Conservation (phyloP, 805 yeast genomes). For the Saturnispora sanitii region DNA sequence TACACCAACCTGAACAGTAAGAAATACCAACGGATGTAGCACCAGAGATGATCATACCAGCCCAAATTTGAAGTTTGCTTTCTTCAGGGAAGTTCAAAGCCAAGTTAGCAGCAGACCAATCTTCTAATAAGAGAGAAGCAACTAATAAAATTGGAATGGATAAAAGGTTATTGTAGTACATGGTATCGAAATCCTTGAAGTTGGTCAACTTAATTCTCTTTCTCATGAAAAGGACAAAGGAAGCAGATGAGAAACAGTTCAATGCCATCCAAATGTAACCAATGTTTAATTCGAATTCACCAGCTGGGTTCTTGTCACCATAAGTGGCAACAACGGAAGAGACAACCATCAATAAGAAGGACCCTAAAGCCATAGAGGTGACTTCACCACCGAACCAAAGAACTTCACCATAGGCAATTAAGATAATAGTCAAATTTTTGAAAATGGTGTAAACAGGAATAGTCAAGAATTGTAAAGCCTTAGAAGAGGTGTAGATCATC, state of each 20-base stretch:
- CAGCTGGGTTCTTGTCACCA: constrained; percentile 44
- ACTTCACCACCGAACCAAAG: constrained; percentile 93
- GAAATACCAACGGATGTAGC: constrained; percentile 93
- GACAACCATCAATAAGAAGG: constrained; percentile 85
- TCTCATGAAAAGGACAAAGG: constrained; percentile 91
- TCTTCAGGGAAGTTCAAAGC: constrained; percentile 68
- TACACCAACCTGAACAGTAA: constrained; percentile 99
- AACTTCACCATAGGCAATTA: constrained; percentile 97
- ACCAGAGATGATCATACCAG: constrained; percentile 88
- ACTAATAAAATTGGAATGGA: constrained; percentile 82
- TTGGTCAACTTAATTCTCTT: constrained; percentile 95
- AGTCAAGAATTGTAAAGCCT: constrained; percentile 82
- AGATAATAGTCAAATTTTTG: constrained; percentile 92
- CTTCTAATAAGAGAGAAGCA: constrained; percentile 72
- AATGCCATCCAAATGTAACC: constrained; percentile 97
- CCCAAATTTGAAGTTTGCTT: constrained; percentile 55
- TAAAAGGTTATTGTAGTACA: constrained; percentile 93
- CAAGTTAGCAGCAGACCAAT: constrained; percentile 83
- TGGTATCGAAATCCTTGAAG: constrained; percentile 94
- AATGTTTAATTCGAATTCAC: constrained; percentile 37
- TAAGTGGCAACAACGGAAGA: constrained; percentile 94
- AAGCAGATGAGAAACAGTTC: constrained; percentile 90
- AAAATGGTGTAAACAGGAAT: constrained; percentile 97
- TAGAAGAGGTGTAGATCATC: constrained; percentile 94
- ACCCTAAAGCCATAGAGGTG: constrained; percentile 78